Evolutionary conservation across 1,284 basidiomycete species (phyloP), one percentile per base, ranked within the genome.

Genomic region (Boletus sp.): DNA sequence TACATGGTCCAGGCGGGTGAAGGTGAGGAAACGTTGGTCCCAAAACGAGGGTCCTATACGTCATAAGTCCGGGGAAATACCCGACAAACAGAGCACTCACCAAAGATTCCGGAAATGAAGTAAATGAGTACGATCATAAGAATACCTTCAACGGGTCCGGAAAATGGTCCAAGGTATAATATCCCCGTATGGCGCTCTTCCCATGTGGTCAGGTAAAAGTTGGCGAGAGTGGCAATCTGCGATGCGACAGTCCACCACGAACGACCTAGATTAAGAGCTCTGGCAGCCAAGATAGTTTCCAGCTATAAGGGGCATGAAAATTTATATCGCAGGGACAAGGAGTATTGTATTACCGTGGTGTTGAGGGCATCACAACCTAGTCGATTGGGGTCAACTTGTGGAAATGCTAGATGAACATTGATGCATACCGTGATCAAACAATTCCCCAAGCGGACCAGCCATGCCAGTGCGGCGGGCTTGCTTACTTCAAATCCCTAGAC

Each of bases 151-250:
- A 98, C 93, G 0, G 96, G 96, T 1, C 96, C 96, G 11, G 93
- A 96, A 75, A 97, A 98, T 31, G 89, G 85, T n/a, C 93, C 93
- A 18, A 97, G 85, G 77, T 88, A 97, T 7, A 98, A 78, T 61
- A 89, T 87, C 29, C 92, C 92, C 2, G 96, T 99, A 73, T 99
- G 91, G 69, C 92, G 96, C 75, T 99, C 96, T 71, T 99, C 96
- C 96, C 96, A 98, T 5, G 95, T 97, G 1, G 93, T 90, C 44
- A 98, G 80, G 74, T 98, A 98, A 72, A 99, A 99, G 76, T 94
- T 98, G 62, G 91, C 89, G 18, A 97, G 81, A 0, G 94, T 91
- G 0, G 91, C 92, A 12, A 91, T 80, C 71, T 96, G 89, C 0
- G 90, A 90, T 1, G 89, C 84, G 27, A 98, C 87, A 1, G 95